These are phyloP conservation scores for Prunus campanulata DNA, from an alignment of 306 rosid species.

Conservation along the genomic window DNA sequence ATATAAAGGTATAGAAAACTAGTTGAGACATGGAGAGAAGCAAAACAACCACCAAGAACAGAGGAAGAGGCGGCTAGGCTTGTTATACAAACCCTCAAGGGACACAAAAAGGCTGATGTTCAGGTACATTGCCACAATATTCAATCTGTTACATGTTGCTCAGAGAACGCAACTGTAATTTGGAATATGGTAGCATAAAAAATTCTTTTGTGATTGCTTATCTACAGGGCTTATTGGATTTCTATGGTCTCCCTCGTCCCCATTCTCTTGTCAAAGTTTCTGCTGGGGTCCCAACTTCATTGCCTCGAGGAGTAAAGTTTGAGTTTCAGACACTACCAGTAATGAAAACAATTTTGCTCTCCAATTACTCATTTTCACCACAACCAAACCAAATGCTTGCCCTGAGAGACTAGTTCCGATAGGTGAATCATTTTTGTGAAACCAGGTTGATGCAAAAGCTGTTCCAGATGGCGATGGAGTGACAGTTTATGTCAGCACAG, in stretches of 20 bases:
- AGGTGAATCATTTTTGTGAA: slow-evolving; percentile 14
- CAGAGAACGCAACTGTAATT: too few species aligned
- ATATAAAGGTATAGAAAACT: slow-evolving; percentile 83
- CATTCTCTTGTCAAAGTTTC: slow-evolving; percentile 18
- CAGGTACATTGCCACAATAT: slow-evolving; percentile 48
- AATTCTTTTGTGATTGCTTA: neutral
- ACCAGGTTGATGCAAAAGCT: slow-evolving; percentile 75
- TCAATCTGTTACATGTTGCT: neutral
- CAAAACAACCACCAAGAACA: slow-evolving; percentile 71
- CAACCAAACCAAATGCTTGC: neutral
- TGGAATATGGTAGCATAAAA: neutral
- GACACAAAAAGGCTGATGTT: slow-evolving; percentile 76
- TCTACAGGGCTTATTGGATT: slow-evolving; percentile 29
- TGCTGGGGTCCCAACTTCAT: slow-evolving; percentile 16
- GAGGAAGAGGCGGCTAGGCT: slow-evolving; percentile 80
- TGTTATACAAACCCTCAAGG: slow-evolving; percentile 59
- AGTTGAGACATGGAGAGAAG: slow-evolving; percentile 66
- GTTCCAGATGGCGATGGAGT: slow-evolving; percentile 87
- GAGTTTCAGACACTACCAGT: slow-evolving; percentile 36
- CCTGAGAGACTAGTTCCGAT: slow-evolving; percentile 1
- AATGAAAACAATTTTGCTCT: slow-evolving; percentile 25
- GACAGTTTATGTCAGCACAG: slow-evolving; percentile 79
- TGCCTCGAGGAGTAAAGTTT: slow-evolving; percentile 18
- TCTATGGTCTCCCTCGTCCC: slow-evolving; percentile 32
- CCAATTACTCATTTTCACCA: neutral